Base-by-base conservation (phyloP, 306 rosid genomes). In the Corylus avellana region DNA sequence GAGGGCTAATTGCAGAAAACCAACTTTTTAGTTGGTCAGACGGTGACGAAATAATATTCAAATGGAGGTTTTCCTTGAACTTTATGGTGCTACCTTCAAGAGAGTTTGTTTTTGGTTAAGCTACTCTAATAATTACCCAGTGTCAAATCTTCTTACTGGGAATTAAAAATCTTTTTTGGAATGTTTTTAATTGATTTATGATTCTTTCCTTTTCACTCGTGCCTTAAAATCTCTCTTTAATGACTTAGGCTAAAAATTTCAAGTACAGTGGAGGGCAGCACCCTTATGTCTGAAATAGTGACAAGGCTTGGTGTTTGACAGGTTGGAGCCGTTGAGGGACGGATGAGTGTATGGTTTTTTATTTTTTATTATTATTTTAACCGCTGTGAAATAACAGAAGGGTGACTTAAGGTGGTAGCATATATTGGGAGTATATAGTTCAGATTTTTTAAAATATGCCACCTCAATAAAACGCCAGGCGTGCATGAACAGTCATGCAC, bases 71-170 rank as follows among this genome's bases (percentile, higher is more conserved):
- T 78, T 86, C 66, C 74, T 71, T 83, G 88, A 84, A 86, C 72
- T 83, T 86, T 67, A 49, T 50, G 86, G 82, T 51, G 85, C 82
- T 73, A 53, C 85, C 74, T 79, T 79, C 77, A 56, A 56, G 87
- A 72, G 82, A 63, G 39, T 63, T 80, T 75, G 70, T 75, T 67
- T 79, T 67, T 68, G 12, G 29, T 66, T 66, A 29, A 27, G 64
- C 68, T 56, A 73, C 16, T 71, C 80, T 79, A 94, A 94, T 91
- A 94, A 92, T 87, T 54, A 17, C 53, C 53, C 86, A 64, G 78
- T 74, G 61, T 80, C 75, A 72, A 66, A 37, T 77, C 80, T 74
- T 2, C 49, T 70, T 77, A 77, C 85, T 73, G 86, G 91, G 85
- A 84, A 79, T 82, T 58, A 49, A 71, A 74, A 69, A 77, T 66